Evolutionary conservation across 106 monocot genomes (phyloP).

Genomic region (Dioscorea zingiberensis): DNA sequence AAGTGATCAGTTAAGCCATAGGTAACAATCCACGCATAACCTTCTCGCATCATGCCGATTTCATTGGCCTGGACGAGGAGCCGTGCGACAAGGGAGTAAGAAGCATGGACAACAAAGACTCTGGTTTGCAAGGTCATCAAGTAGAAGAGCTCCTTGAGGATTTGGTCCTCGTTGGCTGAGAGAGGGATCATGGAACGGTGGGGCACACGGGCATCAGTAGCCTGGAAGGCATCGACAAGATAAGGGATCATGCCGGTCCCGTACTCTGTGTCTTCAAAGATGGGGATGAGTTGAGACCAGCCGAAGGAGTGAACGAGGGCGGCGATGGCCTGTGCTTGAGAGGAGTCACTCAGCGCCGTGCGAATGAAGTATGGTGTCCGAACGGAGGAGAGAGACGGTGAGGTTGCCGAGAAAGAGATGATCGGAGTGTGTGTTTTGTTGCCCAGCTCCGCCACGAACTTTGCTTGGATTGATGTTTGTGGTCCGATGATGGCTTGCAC

Average conservation of each 20-base stretch:
- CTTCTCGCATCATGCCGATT: slow-evolving; percentile 47
- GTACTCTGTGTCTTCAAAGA: slow-evolving; percentile 56
- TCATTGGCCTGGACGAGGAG: slow-evolving; percentile 25
- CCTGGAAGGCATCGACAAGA: slow-evolving; percentile 45
- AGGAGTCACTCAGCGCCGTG: slow-evolving; percentile 26
- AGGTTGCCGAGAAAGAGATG: no score
- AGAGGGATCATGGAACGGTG: slow-evolving; percentile 24
- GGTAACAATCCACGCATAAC: slow-evolving; percentile 57
- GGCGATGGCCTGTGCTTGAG: slow-evolving; percentile 28
- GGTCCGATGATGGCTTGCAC: no score
- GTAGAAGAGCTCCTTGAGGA: slow-evolving; percentile 19
- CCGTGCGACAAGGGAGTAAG: slow-evolving; percentile 12
- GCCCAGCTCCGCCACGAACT: no score
- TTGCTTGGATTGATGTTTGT: no score
- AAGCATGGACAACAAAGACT: slow-evolving; percentile 63
- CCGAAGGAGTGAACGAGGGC: slow-evolving; percentile 27
- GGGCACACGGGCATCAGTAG: slow-evolving; percentile 11
- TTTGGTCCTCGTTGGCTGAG: slow-evolving; percentile 16
- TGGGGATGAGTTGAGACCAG: slow-evolving; percentile 40
- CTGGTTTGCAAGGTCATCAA: slow-evolving; percentile 38
- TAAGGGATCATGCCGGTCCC: slow-evolving; percentile 38
- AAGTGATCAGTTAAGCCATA: slow-evolving; percentile 29
- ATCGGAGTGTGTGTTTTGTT: no score
- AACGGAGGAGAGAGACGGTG: no score
- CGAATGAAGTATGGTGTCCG: slow-evolving; percentile 35